Base-by-base conservation (phyloP, 1,284 basidiomycete genomes). In the Cryptococcus amylolentus region DNA sequence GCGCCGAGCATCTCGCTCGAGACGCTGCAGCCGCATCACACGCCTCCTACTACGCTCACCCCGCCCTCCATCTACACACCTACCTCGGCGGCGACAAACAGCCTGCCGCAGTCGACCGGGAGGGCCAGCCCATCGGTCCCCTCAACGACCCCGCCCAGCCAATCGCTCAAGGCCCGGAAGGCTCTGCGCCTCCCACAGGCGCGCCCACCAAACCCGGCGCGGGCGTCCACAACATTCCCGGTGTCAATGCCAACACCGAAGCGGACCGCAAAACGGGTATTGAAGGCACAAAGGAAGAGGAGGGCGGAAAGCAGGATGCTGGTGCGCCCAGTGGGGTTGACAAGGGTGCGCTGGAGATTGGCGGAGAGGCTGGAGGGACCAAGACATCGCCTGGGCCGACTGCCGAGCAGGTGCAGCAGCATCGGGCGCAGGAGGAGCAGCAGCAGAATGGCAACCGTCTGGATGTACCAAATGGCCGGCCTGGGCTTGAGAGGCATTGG, bases 31-130 rank as follows among this genome's bases (percentile, higher is more conserved):
- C 68, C 1, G 66, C 67, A 10, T 72, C 73, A 3, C 71, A 67
- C 51, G 68, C 71, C 4, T 65, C 66, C 12, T 75, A 75, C 63
- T 75, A 75, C 57, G 64, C 69, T 16, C 73, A 75, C 49, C 73
- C 72, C 2, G 35, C 53, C 7, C 60, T 73, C 9, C 73, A 75
- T 52, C 49, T 70, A 10, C 65, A 68, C 60, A 66, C 66, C 18
- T 72, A 73, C 60, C 31, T 65, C 14, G 12, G n/a, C 31, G 45
- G 47, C 16, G 31, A 57, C 16, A 47, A 42, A 4, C 27, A 57
- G 3, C 49, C 55, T 37, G 49, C 52, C 12, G 63, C 57, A 27
- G 43, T 58, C 1, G 51, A 56, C 42, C 50, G 43, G 20, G 55
- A 62, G 40, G 64, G 62, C 20, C 44, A 49, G n/a, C 61, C 62